Evolutionary conservation across 352 stramenopile genomes (phyloP), one percentile per base, ranked within the genome.

Genomic region (Pythium folliculosum): DNA sequence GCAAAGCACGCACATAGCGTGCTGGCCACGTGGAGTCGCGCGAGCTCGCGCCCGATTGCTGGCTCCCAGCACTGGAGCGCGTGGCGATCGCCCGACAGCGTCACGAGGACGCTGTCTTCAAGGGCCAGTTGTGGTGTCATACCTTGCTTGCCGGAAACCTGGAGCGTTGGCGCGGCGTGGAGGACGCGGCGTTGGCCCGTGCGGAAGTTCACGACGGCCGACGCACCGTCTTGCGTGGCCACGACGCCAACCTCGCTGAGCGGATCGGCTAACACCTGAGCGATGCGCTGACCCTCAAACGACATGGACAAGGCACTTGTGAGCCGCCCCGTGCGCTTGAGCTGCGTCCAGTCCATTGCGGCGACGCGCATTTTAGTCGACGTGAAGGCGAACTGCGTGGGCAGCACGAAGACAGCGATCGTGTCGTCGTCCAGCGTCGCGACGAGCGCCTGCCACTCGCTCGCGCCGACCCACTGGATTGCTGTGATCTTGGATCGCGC

Each of bases 1-100:
- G 70, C 63, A 32, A 91, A 80, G 40, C 61, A 76, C n/a, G 65
- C 75, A 23, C 81, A 88, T 0, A 19, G 23, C 17, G 56, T 30
- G 19, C 56, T 69, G 3, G 63, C 52, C 5, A 78, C 71, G 17
- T 77, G 47, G 43, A 92, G 75, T 10, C 60, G 73, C 7, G 68
- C 71, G 5, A 92, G 63, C 27, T 88, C 78, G 44, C 64, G 70
- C 2, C 70, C 75, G 9, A 73, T 25, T 13, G 77, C 70, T 0
- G 75, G 71, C 8, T 90, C 60, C 80, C 75, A 89, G 30, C 76
- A 81, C 16, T 73, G 63, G 49, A 92, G 70, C 0, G 69, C 51
- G 22, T 35, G 68, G 25, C 72, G 57, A 21, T 73, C 59, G 19
- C 38, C 8, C 1, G 75, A 72, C 0, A 63, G 27, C 5, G 75